Conservation (phyloP, 2,329 filamentous ascomycete genomes). For the Pleoardoris graminearum region DNA sequence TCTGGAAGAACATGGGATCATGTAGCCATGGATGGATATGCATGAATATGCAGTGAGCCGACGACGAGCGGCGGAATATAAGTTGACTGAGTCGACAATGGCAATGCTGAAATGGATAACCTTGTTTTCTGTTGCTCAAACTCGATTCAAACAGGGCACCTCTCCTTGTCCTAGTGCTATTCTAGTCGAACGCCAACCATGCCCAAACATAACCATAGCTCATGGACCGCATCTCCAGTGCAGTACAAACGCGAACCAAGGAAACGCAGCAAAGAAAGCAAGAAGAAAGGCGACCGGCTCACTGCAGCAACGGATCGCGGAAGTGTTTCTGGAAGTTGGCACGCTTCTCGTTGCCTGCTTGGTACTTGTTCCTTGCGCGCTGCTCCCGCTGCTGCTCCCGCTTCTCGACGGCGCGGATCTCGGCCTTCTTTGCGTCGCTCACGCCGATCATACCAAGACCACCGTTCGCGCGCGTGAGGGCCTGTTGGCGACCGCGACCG, state of each 20-base stretch:
- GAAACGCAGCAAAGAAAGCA: not conserved
- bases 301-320: slow-evolving; percentile 62
- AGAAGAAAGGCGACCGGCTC: slow-evolving; percentile 18
- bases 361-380: slow-evolving; percentile 60
- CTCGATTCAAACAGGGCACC: not conserved
- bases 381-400: slow-evolving; percentile 68
- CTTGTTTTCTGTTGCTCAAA: too few species aligned
- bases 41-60: too few species aligned
- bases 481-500: slow-evolving; percentile 41
- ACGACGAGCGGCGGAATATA: too few species aligned
- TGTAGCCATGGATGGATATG: too few species aligned
- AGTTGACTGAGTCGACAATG: too few species aligned
- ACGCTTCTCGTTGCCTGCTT: slow-evolving; percentile 72
- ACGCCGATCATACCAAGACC: slow-evolving; percentile 77
- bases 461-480: slow-evolving; percentile 70
- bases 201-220: slow-evolving; percentile 1
- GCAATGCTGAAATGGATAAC: too few species aligned
- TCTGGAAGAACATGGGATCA: too few species aligned
- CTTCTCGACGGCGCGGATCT: slow-evolving; percentile 68
- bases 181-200: slow-evolving; percentile 6
- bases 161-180: not conserved
- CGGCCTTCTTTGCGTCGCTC: slow-evolving; percentile 72
- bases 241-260: not conserved
- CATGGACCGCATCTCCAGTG: not conserved
- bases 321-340: slow-evolving; percentile 79